Base-by-base conservation (phyloP, 106 monocot genomes). In the Apostasia ramifera region DNA sequence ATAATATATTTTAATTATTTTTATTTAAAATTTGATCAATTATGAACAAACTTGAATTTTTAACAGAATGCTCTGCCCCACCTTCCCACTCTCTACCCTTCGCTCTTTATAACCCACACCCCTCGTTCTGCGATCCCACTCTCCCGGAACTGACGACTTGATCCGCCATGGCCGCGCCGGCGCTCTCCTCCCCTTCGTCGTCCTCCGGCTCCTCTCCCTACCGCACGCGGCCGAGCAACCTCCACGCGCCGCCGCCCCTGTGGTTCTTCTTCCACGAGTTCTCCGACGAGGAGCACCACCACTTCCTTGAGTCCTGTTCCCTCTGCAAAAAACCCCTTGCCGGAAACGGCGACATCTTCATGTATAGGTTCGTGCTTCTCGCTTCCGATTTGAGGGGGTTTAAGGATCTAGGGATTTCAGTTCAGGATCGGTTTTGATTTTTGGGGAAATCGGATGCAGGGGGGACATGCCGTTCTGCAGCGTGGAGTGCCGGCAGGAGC, bases 251-350 rank as follows among this genome's bases (percentile, higher is more conserved):
- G 39, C 68, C 26, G 13, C 14, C 44, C 4, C 5, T 26, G 64
- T 46, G 65, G 69, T 68, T 79, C 74, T 71, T 71, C 74, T 26
- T 49, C 15, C 52, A 74, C 43, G 46, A 41, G 2, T 39, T 63
- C 61, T 44, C 12, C 48, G 81, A 75, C 47, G 80, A 70, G 1
- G 77, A 73, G 39, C 55, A 46, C 8, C 81, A 40, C 68, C 78
- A 89, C 80, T 86, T 84, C 57, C 81, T 94, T 40, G 86, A 90
- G 70, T 65, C 80, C 41, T 94, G 93, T 72, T 77, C 76, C 61
- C 81, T 89, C 50, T 94, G 93, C 84, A 89, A 82, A 78, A 89
- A 78, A 55, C 74, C 77, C 5, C 70, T 94, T 66, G 80, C 78
- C 48, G 70, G 70, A 12, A 79, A 86, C 75, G 47, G 73, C 44